Conservation (phyloP, 495 filamentous ascomycete species). For the Xylaria sp. region DNA sequence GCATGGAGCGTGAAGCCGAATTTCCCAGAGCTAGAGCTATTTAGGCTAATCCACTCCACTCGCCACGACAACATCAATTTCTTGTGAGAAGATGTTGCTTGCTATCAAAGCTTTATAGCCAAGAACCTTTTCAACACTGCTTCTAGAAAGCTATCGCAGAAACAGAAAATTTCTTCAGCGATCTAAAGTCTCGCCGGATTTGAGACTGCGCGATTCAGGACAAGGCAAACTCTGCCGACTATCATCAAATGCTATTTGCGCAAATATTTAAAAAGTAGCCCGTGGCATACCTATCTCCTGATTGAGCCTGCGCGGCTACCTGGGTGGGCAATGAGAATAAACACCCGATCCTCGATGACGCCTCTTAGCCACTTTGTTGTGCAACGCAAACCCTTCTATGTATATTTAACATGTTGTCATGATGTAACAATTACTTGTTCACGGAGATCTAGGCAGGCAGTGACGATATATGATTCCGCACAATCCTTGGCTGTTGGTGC, state of each 20-base stretch:
- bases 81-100: background rate
- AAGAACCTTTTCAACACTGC: background rate
- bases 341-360: slow-evolving; percentile 56
- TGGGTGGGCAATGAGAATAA: slow-evolving; percentile 67
- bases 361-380: slow-evolving; percentile 70
- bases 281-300: slow-evolving; percentile 56
- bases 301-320: slow-evolving; percentile 73
- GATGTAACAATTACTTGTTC: slow-evolving; percentile 73
- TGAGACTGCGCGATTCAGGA: background rate
- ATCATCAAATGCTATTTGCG: background rate
- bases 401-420: slow-evolving; percentile 61
- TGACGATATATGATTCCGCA: slow-evolving; percentile 63
- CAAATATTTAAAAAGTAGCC: slow-evolving; percentile 60
- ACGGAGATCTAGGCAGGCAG: slow-evolving; percentile 62
- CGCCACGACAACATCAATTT: background rate
- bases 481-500: slow-evolving; percentile 62
- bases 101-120: background rate
- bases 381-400: slow-evolving; percentile 57
- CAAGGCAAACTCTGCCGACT: background rate
- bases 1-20: slow-evolving; percentile 12
- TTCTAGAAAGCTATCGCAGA: background rate
- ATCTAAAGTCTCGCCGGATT: background rate
- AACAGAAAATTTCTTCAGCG: background rate
- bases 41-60: slow-evolving; percentile 22
- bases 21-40: slow-evolving; percentile 1